Conservation (phyloP, 2,329 filamentous ascomycete species). For the Clathrospora elynae region DNA sequence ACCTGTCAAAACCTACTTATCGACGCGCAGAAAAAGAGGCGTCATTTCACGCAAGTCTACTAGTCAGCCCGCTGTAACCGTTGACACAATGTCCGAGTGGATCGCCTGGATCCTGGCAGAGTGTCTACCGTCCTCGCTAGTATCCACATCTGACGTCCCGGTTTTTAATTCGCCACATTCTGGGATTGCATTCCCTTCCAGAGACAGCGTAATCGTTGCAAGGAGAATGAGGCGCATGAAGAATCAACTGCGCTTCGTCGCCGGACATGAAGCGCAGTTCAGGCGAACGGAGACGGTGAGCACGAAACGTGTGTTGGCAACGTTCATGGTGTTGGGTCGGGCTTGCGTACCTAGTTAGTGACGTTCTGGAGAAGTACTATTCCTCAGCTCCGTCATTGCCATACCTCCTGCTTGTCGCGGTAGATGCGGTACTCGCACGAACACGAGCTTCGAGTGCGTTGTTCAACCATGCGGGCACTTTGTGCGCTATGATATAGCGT, state of each 20-base stretch:
- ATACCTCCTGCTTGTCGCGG: too few relatives aligned
- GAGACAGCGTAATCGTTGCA: constrained; percentile 5
- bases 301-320: neutral
- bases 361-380: too few relatives aligned
- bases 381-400: too few relatives aligned
- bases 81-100: constrained; percentile 24
- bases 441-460: neutral
- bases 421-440: neutral
- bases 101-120: constrained; percentile 8
- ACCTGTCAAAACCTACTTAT: too few relatives aligned
- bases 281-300: neutral
- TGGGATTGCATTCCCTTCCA: constrained; percentile 2
- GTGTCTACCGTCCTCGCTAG: constrained; percentile 3
- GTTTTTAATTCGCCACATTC: constrained; percentile 11
- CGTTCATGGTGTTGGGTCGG: constrained; percentile 4
- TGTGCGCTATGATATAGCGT: neutral
- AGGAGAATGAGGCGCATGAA: constrained; percentile 10
- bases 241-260: neutral
- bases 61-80: constrained; percentile 8
- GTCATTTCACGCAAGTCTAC: too few relatives aligned
- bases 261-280: neutral
- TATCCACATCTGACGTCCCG: constrained; percentile 9
- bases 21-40: constrained; percentile 8
- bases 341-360: constrained; percentile 1
- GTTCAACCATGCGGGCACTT: neutral